These are phyloP conservation scores for Chloranthus sessilifolius DNA, from an alignment of 164 flowering plant genomes.

Conservation along the genomic window DNA sequence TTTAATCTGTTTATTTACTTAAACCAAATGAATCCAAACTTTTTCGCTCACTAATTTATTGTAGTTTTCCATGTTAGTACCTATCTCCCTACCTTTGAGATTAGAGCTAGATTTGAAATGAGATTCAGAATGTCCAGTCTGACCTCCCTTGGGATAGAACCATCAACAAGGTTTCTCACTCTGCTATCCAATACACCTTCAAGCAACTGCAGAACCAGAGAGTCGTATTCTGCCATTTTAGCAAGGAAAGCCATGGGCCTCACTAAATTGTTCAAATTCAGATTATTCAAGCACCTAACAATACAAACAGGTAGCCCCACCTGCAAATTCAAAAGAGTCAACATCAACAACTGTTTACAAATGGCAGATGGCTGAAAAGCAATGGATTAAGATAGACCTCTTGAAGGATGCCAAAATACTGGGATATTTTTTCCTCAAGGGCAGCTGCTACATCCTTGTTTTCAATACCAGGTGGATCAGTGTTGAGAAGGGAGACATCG, in stretches of 20 bases:
- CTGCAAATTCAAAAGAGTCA: slow-evolving; percentile 36
- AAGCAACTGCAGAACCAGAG: slow-evolving; percentile 73
- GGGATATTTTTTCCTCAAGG: slow-evolving; percentile 69
- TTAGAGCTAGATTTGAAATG: slow-evolving; percentile 87
- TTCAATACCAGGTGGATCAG: slow-evolving; percentile 72
- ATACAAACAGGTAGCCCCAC: slow-evolving; percentile 60
- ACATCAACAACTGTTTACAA: slow-evolving; percentile 14
- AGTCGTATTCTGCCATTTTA: slow-evolving; percentile 60
- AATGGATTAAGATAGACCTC: slow-evolving; percentile 56
- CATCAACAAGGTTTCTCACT: slow-evolving; percentile 53
- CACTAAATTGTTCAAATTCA: slow-evolving; percentile 64
- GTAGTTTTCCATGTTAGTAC: too few species aligned
- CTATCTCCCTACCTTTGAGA: slow-evolving; percentile 87
- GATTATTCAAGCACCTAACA: slow-evolving; percentile 64
- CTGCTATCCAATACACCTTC: slow-evolving; percentile 74
- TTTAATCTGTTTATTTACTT: too few species aligned
- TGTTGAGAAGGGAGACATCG: slow-evolving; percentile 80
- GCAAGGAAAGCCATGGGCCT: slow-evolving; percentile 87
- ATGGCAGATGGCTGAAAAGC: not conserved
- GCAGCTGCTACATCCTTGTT: slow-evolving; percentile 65
- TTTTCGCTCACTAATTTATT: too few species aligned
- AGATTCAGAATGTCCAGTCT: slow-evolving; percentile 73
- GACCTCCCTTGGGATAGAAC: slow-evolving; percentile 71
- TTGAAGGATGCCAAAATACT: slow-evolving; percentile 59
- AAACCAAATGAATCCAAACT: too few species aligned